Percentiles rank a stretch among this genome's conserved stretches.
These are phyloP conservation scores for Aureobasidium sp. DNA, from an alignment of 2,329 filamentous ascomycete species.

Conservation along the genomic window DNA sequence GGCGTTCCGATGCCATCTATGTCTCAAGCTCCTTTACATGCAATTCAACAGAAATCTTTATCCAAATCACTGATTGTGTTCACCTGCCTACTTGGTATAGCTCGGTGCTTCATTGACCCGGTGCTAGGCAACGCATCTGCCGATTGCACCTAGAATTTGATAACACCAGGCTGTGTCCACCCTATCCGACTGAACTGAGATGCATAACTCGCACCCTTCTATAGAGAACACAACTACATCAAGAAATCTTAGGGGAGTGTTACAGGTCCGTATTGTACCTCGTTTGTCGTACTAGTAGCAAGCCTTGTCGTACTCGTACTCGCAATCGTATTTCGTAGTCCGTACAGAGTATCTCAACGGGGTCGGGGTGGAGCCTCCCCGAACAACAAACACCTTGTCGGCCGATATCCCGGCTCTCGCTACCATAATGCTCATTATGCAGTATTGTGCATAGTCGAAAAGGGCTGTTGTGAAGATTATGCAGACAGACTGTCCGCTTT, in stretches of 20 bases:
- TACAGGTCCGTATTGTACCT: not conserved
- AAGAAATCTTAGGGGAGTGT: not conserved
- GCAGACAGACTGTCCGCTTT: not conserved
- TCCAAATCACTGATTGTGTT: not conserved
- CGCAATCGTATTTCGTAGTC: not conserved
- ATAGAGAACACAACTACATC: not conserved
- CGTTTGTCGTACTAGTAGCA: not conserved
- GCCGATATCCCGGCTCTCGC: not conserved
- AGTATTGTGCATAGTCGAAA: not conserved
- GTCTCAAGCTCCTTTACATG: not conserved
- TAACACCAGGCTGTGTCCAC: not conserved
- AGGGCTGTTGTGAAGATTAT: not conserved
- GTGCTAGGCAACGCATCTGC: not conserved
- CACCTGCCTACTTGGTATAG: slow-evolving; percentile 3
- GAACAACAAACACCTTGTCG: not conserved
- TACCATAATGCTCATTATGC: not conserved
- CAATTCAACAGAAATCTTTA: not conserved
- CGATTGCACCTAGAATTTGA: not conserved
- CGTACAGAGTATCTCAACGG: not conserved
- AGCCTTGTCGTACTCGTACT: not conserved
- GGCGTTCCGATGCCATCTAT: not conserved
- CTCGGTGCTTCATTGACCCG: not conserved
- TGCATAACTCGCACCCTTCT: not conserved
- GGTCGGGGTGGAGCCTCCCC: not conserved
- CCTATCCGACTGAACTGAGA: not conserved